Evolutionary conservation across 148 eudicot genomes (phyloP), one percentile per base, ranked within the genome.

Genomic region (Nepenthes gracilis): DNA sequence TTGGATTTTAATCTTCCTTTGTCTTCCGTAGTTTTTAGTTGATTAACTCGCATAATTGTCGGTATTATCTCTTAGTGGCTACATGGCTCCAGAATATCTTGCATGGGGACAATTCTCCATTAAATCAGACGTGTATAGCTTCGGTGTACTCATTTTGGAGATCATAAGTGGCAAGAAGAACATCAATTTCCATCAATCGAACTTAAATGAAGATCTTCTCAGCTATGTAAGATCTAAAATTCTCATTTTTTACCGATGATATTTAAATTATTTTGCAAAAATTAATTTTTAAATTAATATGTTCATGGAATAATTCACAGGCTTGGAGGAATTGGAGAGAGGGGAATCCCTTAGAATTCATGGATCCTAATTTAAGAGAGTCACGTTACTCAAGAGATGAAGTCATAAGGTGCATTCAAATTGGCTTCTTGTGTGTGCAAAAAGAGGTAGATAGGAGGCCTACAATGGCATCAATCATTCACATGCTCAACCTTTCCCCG

Each of bases 111-210:
- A 58, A 9, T 23, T 23, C 23, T 23, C 23, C 23, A 23, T 23
- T 23, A 23, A 23, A 23, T 23, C 23, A 23, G 23, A 78, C 50
- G 60, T 74, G 4, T 78, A 50, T 54, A 72, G 74, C 66, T 70
- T 78, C 4, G 82, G 82, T 12, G 76, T 78, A 43, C 6, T 78
- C 62, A 32, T 80, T 35, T 13, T 80, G 66, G 79, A 78, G 57
- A 74, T 78, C 23, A 58, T 78, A 61, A 64, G 71, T 38, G 78
- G 78, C 9, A 62, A 64, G 65, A 65, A 67, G 52, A 78, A 68
- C 62, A 71, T 48, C 3, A 68, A 66, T 43, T 71, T 74, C 55
- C 57, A 54, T 45, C 48, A 45, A 5, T 45, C 11, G 48, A 45
- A 45, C 48, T 6, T 5, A n/a, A 11, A 64, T 8, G 76, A 68